Evolutionary conservation across 176 grass and related monocot genomes (phyloP), one percentile per base, ranked within the genome.

Genomic region (Panicum miliaceum): DNA sequence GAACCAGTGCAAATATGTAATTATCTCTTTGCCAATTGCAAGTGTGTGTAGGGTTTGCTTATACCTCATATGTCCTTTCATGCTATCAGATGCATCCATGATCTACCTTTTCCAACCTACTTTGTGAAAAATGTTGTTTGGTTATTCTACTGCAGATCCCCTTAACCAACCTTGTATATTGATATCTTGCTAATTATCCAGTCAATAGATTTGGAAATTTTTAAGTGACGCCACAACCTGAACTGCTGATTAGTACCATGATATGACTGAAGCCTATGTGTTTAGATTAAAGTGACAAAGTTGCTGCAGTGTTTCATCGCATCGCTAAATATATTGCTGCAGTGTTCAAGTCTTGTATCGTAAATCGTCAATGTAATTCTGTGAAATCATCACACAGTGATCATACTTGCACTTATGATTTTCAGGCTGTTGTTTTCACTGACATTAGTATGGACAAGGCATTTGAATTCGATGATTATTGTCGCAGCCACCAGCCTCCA

Each of bases 391-490:
- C 16, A 76, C 56, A 67, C 25, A 43, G 11, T 87, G 13, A 50
- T 23, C 27, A 64, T 35, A 37, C 52, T 38, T 86, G 12, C 43
- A 83, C 7, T 73, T 86, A 43, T 92, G 42, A 73, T 76, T 66
- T 92, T 67, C 88, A 94, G 92, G 90, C 68, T 85, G 90, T 92
- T 71, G 84, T 92, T 83, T 94, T 94, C 70, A 94, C 90, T 48
- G 82, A 94, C 50, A 83, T 92, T 76, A 82, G 73, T 82, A 52
- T 92, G 60, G 89, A 92, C 23, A 92, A 92, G 64, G 87, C 92
- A 0, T 65, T 88, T 76, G 83, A 82, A 78, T 94, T 92, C 41
- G 73, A 94, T 79, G 87, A 94, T 75, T 92, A 90, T 75, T 94
- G 92, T 56, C 84, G 80, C 66, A 92, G 71, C 48, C 87, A 92